phyloP scores from a whole-genome alignment of 2,329 filamentous ascomycete species.

The Alternaria angustiovoidea region DNA sequence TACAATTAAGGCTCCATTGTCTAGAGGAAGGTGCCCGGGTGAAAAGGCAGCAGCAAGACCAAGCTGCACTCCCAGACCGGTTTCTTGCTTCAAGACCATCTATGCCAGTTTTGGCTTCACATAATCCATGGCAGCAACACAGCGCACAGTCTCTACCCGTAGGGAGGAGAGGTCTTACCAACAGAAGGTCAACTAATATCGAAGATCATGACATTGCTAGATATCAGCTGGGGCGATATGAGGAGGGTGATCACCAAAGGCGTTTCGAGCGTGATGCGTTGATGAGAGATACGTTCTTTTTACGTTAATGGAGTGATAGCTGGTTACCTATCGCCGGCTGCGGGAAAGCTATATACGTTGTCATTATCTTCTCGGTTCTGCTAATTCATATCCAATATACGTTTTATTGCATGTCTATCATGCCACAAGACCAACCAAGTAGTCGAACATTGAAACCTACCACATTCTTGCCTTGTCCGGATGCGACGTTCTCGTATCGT shows the following conservation, averaged over 20 bases:
- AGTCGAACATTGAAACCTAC: neutral
- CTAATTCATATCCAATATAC: neutral
- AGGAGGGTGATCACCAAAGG: neutral
- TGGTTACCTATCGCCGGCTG: neutral
- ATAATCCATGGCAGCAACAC: neutral
- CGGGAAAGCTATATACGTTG: neutral
- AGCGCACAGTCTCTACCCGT: neutral
- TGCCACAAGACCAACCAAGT: neutral
- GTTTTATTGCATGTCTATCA: neutral
- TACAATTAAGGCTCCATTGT: neutral
- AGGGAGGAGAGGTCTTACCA: neutral
- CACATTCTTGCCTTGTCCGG: too few relatives aligned
- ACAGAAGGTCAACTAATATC: neutral
- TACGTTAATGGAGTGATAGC: neutral
- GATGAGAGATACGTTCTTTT: constrained; percentile 3
- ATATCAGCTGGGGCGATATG: neutral
- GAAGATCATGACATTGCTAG: neutral
- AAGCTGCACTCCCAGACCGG: neutral
- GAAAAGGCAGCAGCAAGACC: neutral
- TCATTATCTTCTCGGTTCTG: neutral
- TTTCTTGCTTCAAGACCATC: neutral
- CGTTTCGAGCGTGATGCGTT: neutral
- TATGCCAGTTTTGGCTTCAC: neutral
- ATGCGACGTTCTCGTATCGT: too few relatives aligned
- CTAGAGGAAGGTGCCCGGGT: neutral